Evolutionary conservation across 495 filamentous ascomycete genomes (phyloP), one percentile per base, ranked within the genome.

Genomic region (Alectoria sarmentosa): DNA sequence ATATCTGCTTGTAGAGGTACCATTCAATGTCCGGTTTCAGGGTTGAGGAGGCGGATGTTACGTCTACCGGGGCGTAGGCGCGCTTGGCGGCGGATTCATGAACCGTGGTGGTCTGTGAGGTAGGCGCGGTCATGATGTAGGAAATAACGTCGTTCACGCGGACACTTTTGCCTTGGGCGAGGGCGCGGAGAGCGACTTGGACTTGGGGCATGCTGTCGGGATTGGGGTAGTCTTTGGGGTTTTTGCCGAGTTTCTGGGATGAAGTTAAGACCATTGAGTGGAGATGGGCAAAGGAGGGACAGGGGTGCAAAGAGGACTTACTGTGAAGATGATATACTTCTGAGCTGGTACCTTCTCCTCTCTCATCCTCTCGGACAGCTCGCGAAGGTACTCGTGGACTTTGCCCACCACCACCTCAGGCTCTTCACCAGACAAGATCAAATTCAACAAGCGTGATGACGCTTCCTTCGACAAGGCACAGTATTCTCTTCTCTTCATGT

Each of bases 1-100:
- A 94, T 61, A 98, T 96, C 73, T 98, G 94, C 79, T 98, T 98
- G 76, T 90, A 85, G 39, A 98, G 85, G 75, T 98, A 98, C 84
- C 93, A 98, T 69, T 98, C 94, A 36, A 95, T 82, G 73, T 97
- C 92, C 38, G 88, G 91, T 68, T 88, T 85, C 5, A 98, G 79
- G 9, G 78, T 87, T 3, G 87, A 88, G 64, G 84, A 85, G 23
- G 84, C 60, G 66, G 92, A 91, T 66, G 89, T 78, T 23, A 97
- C 90, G 72, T 98, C 95, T 66, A 92, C 88, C 17, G 88, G 85
- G 10, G 88, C 84, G 73, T 90, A 92, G 7, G 94, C 92, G 63
- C 95, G 90, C 74, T 95, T 95, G 36, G 94, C 88, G 17, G 90
- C 84, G 5, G 81, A 76, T 58, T 93, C 88, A 1, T 61, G 58